Conservation (phyloP, 2,329 filamentous ascomycete species). For the Aspergillus felis region DNA sequence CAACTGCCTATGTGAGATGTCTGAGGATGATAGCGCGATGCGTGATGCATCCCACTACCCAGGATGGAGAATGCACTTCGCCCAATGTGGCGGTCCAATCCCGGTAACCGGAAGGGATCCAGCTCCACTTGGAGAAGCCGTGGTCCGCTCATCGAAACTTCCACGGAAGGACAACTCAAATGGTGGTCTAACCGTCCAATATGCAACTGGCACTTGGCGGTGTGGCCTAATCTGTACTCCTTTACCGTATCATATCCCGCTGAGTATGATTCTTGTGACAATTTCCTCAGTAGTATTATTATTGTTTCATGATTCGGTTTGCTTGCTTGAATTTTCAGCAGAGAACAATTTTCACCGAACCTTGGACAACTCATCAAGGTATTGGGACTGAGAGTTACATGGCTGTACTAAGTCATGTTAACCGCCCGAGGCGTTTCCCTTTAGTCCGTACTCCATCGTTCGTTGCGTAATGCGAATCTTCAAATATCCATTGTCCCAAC, state of each 20-base stretch:
- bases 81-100: slow-evolving; percentile 25
- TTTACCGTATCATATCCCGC: neutral
- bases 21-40: neutral
- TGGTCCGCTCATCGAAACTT: slow-evolving; percentile 25
- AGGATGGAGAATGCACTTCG: slow-evolving; percentile 13
- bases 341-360: neutral
- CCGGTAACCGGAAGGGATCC: slow-evolving; percentile 8
- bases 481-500: neutral
- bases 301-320: neutral
- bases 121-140: slow-evolving; percentile 16
- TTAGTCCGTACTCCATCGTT: neutral
- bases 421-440: neutral
- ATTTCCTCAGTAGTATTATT: neutral
- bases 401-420: neutral
- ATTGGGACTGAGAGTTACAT: neutral
- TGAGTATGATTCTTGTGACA: neutral
- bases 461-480: neutral
- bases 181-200: neutral
- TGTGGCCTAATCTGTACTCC: neutral
- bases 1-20: neutral
- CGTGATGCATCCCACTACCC: slow-evolving; percentile 1
- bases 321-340: neutral
- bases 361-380: neutral
- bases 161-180: slow-evolving; percentile 10
- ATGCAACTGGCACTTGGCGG: neutral